Evolutionary conservation across 1,284 basidiomycete genomes (phyloP).

Genomic region (Ceratobasidium theobromae): DNA sequence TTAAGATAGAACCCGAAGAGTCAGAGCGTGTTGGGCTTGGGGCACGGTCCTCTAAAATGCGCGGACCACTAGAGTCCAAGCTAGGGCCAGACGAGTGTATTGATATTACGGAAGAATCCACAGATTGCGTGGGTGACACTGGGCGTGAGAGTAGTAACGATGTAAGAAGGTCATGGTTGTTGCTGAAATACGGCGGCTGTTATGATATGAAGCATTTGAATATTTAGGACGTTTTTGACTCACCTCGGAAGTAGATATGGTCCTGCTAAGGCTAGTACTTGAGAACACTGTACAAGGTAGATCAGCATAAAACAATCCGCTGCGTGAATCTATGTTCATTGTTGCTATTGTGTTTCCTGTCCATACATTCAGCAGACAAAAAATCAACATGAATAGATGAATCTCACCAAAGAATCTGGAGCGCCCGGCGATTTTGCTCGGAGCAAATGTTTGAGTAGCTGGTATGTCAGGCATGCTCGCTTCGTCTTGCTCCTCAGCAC

Average conservation of each 20-base stretch:
- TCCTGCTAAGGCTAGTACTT: not conserved
- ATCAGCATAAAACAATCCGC: slow-evolving; percentile 18
- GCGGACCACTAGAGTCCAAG: not conserved
- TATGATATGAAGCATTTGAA: not conserved
- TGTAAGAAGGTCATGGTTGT: not conserved
- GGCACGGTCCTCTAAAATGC: not conserved
- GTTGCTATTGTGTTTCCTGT: not conserved
- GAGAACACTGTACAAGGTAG: not conserved
- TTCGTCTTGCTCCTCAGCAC: not conserved
- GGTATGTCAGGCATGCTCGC: not conserved
- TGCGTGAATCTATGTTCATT: slow-evolving; percentile 7
- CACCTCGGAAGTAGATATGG: not conserved
- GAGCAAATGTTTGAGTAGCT: slow-evolving; percentile 31
- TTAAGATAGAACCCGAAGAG: not conserved
- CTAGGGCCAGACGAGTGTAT: not conserved
- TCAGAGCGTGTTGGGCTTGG: not conserved
- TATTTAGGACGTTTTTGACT: not conserved
- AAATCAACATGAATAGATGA: not conserved
- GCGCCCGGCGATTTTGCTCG: slow-evolving; percentile 25
- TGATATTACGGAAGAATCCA: slow-evolving; percentile 13
- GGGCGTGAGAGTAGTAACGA: not conserved
- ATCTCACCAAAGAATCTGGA: slow-evolving; percentile 21
- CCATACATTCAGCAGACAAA: not conserved
- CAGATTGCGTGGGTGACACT: not conserved
- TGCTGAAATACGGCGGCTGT: not conserved